Base-by-base conservation (phyloP, 345 rosid species). In the Pugionium dolabratum region DNA sequence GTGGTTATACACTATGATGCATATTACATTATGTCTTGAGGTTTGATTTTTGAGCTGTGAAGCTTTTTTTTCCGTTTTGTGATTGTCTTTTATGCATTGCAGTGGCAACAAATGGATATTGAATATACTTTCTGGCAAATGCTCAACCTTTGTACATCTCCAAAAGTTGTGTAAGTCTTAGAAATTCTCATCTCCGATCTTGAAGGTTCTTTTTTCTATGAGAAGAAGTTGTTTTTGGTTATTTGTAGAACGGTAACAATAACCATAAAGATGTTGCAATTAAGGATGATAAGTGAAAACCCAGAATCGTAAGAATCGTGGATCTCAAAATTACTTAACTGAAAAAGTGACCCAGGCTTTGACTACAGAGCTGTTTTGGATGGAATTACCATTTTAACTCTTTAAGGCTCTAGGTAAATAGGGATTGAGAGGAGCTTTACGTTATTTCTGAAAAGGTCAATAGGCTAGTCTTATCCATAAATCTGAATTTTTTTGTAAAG, bases 41-140 rank as follows among this genome's bases (percentile, higher is more conserved):
- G n/a, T 45, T 70, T 62, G 32, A 53, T 3, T 9, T 33, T 47
- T 10, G 28, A 3, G 41, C 36, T 3, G 11, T 46, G 49, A 43
- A 33, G 30, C 27, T 35, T 9, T 43, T 32, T 5, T 53, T 47
- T 41, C 11, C 64, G 39, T 59, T 66, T 64, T 73, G 39, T 58
- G 36, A 71, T 54, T 7, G 45, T 51, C 50, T 11, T 52, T 69
- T 62, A 55, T 62, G 58, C 56, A 39, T 64, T 86, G 69, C 71
- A 94, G 99, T 94, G 99, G 99, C 97, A 86, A 75, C 99, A 94
- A 91, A 95, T 95, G 99, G 99, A 95, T 78, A 77, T 95, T 66
- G 99, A 95, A 57, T 95, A 95, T 80, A 88, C 97, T 43, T 95
- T 95, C 81, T 95, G 99, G 99, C 99, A 89, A 86, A 95, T 95